A percentile compares a stretch with the other conserved stretches of the same genome.
Evolutionary conservation across 2,329 filamentous ascomycete species (phyloP).

Genomic region (Pseudogymnoascus destructans): DNA sequence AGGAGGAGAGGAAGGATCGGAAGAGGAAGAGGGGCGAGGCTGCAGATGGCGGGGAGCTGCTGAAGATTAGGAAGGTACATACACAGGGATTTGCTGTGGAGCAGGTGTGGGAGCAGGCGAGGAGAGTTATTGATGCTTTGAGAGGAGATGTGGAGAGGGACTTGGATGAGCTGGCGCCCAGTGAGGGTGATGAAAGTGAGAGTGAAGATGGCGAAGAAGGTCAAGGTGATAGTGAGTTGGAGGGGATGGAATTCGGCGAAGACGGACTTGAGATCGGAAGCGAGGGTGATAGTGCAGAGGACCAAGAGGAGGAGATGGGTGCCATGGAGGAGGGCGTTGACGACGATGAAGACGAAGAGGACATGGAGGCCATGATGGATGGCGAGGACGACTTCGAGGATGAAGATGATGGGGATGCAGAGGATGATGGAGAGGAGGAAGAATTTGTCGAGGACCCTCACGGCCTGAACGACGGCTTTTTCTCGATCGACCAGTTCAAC

Average conservation of each 20-base stretch:
- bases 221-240: constrained; percentile 26
- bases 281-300: constrained; percentile 14
- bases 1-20: constrained; percentile 59
- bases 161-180: constrained; percentile 26
- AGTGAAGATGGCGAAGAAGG: constrained; percentile 27
- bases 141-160: constrained; percentile 39
- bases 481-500: constrained; percentile 96
- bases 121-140: constrained; percentile 61
- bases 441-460: constrained; percentile 60
- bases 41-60: constrained; percentile 33
- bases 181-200: constrained; percentile 18
- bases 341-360: constrained; percentile 27
- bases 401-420: constrained; percentile 35
- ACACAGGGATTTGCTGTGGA: constrained; percentile 74
- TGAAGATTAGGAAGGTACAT: constrained; percentile 75
- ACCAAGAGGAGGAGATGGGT: constrained; percentile 26
- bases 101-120: constrained; percentile 91
- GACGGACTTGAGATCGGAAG: constrained; percentile 25
- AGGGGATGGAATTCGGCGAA: constrained; percentile 28
- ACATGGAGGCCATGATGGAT: constrained; percentile 17
- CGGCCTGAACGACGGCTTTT: constrained; percentile 93
- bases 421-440: constrained; percentile 36
- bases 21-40: constrained; percentile 48
- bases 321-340: constrained; percentile 25
- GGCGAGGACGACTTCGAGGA: constrained; percentile 31